Base-by-base conservation (phyloP, 2,329 filamentous ascomycete genomes). In the Periconia sp. region DNA sequence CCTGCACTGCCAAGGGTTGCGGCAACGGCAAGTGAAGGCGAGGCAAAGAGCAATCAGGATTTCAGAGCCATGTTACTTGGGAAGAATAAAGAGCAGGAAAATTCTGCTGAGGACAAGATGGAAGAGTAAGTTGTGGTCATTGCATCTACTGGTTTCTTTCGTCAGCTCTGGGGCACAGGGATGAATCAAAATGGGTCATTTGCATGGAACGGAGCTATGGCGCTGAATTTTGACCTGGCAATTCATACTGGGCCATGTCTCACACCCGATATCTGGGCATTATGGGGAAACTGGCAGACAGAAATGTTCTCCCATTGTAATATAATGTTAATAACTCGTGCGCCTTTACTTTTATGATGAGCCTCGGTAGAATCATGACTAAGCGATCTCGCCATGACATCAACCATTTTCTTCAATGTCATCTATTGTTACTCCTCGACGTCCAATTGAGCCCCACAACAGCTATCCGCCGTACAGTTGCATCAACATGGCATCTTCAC, bases 11-110 rank as follows among this genome's bases (percentile, higher is more conserved):
- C 68, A 10, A 59, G 59, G 31, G 49, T 41, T 20, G 50, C 55
- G 14, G 52, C 56, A 2, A 41, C 54, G 2, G 55, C 53, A 9
- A 62, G 58, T 17, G 62, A 50, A 8, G 37, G 58, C 20, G 64
- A 62, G 30, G 61, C 63, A 15, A 85, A 83, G 73, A 84, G 79
- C 62, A 85, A 85, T 63, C 77, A 77, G 47, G 82, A 85, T 63
- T 85, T 85, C 67, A 78, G 81, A 51, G 76, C 76, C 31, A 78
- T 84, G 78, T 74, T 85, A 45, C 70, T 79, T 58, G 75, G 74
- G 54, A 74, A 70, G 41, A 69, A 68, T 49, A 57, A 58, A 15
- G 53, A 60, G 23, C 59, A 60, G 18, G 66, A 66, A 18, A 65
- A 56, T 50, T 62, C 62, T 56, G 60, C 62, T 47, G 62, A 62